These are phyloP conservation scores for Russula dissimulans DNA, from an alignment of 768 basidiomycete species.

Conservation along the genomic window DNA sequence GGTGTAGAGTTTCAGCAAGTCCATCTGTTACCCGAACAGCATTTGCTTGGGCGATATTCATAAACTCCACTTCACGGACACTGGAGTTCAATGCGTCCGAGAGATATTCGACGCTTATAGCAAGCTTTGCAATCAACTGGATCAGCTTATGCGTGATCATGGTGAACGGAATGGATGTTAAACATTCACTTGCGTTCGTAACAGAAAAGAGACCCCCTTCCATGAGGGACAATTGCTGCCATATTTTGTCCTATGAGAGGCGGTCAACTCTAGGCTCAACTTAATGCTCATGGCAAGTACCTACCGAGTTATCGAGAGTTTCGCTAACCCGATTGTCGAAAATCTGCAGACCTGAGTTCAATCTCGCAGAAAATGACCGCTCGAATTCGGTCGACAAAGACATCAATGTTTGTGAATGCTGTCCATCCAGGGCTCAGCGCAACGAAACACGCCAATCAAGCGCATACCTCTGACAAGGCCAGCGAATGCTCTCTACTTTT, in stretches of 20 bases:
- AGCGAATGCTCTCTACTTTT: conserved; percentile 6
- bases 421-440: neutral
- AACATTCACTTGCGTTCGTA: conserved; percentile 3
- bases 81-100: conserved; percentile 8
- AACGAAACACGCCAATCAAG: neutral
- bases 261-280: neutral
- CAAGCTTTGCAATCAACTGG: conserved; percentile 6
- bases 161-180: neutral
- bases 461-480: conserved; percentile 6
- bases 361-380: neutral
- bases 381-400: conserved; percentile 9
- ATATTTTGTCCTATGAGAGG: conserved; percentile 2
- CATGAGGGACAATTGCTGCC: conserved; percentile 3
- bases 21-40: conserved; percentile 4
- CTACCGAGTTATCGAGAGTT: conserved; percentile 2
- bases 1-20: conserved; percentile 8
- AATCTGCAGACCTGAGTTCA: neutral
- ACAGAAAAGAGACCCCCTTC: conserved; percentile 5
- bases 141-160: neutral
- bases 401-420: conserved; percentile 3
- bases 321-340: too few relatives aligned
- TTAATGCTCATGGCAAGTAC: neutral
- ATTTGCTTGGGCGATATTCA: conserved; percentile 8
- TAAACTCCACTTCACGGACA: neutral
- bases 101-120: neutral